phyloP scores from a whole-genome alignment of 352 stramenopile genomes.

The Globisporangium cylindrosporum region DNA sequence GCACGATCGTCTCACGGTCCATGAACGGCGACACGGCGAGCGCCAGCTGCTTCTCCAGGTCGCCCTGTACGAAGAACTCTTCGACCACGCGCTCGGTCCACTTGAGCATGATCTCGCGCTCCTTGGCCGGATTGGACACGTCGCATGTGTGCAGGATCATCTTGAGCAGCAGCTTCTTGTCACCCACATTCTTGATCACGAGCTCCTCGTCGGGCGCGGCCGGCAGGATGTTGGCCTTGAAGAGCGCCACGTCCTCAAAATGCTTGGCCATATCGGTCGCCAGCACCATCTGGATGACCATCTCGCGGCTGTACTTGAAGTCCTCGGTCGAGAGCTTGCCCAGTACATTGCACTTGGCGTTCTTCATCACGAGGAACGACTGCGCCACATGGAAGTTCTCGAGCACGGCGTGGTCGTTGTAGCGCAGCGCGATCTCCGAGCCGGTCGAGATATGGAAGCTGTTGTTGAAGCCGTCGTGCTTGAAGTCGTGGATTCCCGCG shows the following conservation, averaged over 20 bases:
- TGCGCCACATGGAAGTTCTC: constrained; percentile 90
- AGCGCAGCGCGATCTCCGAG: constrained; percentile 84
- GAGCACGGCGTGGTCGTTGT: constrained; percentile 87
- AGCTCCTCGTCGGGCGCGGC: constrained; percentile 51
- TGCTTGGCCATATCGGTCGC: constrained; percentile 91
- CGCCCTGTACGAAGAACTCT: constrained; percentile 96
- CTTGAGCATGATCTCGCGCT: constrained; percentile 82
- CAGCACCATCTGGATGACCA: constrained; percentile 90
- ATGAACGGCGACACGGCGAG: constrained; percentile 92
- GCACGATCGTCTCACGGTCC: constrained; percentile 89
- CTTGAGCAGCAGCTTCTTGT: constrained; percentile 87
- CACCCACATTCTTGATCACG: constrained; percentile 76
- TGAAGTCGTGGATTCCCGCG: constrained; percentile 87
- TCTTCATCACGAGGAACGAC: constrained; percentile 90
- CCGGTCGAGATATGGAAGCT: constrained; percentile 86
- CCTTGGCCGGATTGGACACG: constrained; percentile 93
- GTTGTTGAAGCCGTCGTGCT: constrained; percentile 90
- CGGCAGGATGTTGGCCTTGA: constrained; percentile 86
- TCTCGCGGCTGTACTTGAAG: constrained; percentile 85
- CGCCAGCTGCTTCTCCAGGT: constrained; percentile 91
- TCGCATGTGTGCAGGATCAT: constrained; percentile 92
- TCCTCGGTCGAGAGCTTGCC: constrained; percentile 67
- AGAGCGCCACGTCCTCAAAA: constrained; percentile 84
- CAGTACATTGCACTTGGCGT: constrained; percentile 80
- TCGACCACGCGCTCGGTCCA: constrained; percentile 93